Evolutionary conservation across 2,329 filamentous ascomycete genomes (phyloP).

Genomic region (Epichloe elymi): DNA sequence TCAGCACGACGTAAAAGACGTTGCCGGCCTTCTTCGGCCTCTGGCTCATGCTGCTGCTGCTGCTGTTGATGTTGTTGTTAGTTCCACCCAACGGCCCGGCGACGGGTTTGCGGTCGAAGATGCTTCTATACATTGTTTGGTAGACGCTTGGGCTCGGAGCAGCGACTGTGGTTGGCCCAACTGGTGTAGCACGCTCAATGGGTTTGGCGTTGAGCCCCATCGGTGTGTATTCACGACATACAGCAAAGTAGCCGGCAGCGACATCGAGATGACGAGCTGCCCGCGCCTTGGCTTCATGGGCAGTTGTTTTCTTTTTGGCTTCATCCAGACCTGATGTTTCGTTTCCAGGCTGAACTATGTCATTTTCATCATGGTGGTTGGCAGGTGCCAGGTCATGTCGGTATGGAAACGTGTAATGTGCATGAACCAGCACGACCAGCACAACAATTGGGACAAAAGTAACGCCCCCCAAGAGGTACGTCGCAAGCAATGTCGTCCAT

Average conservation of each 20-base stretch:
- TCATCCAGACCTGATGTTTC: slow-evolving; percentile 51
- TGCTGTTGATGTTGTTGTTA: slow-evolving; percentile 30
- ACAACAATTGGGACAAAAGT: slow-evolving; percentile 72
- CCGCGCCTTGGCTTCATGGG: slow-evolving; percentile 46
- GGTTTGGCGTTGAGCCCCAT: slow-evolving; percentile 88
- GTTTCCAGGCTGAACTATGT: slow-evolving; percentile 47
- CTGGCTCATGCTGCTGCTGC: slow-evolving; percentile 33
- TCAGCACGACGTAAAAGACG: slow-evolving; percentile 83
- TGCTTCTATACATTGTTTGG: slow-evolving; percentile 92
- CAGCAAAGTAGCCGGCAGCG: slow-evolving; percentile 86
- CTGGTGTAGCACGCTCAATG: slow-evolving; percentile 71
- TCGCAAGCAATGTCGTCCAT: slow-evolving; percentile 49
- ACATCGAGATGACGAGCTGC: slow-evolving; percentile 56
- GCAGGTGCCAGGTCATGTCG: slow-evolving; percentile 26
- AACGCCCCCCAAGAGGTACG: slow-evolving; percentile 80
- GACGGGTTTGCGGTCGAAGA: slow-evolving; percentile 68
- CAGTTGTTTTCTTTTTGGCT: slow-evolving; percentile 37
- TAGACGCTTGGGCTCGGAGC: slow-evolving; percentile 87
- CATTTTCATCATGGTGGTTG: slow-evolving; percentile 17
- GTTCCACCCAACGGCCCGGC: slow-evolving; percentile 34
- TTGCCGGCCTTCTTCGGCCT: slow-evolving; percentile 60
- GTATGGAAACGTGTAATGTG: slow-evolving; percentile 53
- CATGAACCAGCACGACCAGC: slow-evolving; percentile 46
- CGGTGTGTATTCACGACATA: slow-evolving; percentile 82
- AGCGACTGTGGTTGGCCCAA: slow-evolving; percentile 60